Conservation (phyloP, 331 rosid genomes). For the Malus hybrid region DNA sequence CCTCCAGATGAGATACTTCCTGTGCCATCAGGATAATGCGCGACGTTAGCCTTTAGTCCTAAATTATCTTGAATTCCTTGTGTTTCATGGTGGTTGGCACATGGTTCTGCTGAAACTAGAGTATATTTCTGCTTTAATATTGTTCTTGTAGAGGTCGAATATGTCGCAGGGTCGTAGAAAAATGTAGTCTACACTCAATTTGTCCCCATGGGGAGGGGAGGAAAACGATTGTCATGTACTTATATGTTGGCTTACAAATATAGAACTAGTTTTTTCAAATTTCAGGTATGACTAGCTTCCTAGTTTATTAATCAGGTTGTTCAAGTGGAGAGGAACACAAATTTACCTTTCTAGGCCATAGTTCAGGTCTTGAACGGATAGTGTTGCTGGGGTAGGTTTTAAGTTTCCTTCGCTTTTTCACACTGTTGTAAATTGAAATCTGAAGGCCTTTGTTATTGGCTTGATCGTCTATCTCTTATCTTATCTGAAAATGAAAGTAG, state of each 20-base stretch:
- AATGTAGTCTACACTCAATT: neutral
- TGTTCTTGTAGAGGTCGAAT: neutral
- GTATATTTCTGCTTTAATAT: neutral
- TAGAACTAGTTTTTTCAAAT: neutral
- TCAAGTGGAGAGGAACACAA: neutral
- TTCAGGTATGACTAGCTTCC: too few relatives aligned
- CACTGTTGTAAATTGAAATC: neutral
- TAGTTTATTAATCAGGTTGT: neutral
- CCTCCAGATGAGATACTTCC: neutral
- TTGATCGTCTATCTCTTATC: neutral
- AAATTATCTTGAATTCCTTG: neutral
- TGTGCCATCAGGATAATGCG: neutral
- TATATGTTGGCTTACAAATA: neutral
- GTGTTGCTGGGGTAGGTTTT: neutral
- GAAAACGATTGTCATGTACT: neutral
- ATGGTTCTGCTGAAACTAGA: neutral
- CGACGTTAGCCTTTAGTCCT: neutral
- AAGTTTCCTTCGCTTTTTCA: neutral
- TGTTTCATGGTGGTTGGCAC: neutral
- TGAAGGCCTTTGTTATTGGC: neutral
- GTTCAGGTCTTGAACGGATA: neutral
- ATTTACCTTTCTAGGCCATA: neutral
- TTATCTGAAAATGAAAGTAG: neutral
- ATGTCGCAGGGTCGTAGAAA: neutral
- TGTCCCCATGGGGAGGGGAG: neutral